Percentiles rank a stretch among this genome's conserved stretches.
Conservation (phyloP, 306 rosid species). For the Ziziphus jujuba region DNA sequence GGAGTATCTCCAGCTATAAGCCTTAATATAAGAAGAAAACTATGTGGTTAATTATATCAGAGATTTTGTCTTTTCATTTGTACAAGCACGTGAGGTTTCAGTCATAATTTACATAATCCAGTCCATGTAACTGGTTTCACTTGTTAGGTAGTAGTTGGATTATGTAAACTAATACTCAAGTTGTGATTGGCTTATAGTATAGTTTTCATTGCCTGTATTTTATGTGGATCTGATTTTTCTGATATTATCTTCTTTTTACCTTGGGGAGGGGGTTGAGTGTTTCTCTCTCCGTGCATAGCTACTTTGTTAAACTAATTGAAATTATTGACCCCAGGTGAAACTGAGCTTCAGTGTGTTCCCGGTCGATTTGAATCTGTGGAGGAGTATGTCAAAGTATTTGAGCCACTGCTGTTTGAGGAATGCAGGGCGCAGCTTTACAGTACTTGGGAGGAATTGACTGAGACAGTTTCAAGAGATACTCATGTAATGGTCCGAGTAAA, state of each 20-base stretch:
- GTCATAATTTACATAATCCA: neutral
- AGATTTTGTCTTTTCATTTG: neutral
- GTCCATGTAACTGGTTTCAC: conserved; percentile 3
- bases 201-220: neutral
- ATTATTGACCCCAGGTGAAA: conserved; percentile 62
- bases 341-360: conserved; percentile 91
- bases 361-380: conserved; percentile 91
- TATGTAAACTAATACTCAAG: neutral
- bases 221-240: conserved; percentile 1
- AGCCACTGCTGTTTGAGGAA: conserved; percentile 98
- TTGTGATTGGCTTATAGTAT: neutral
- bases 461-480: conserved; percentile 79
- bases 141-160: neutral
- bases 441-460: conserved; percentile 92
- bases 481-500: conserved; percentile 87
- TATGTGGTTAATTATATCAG: neutral
- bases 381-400: conserved; percentile 88
- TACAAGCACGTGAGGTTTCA: neutral
- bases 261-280: neutral
- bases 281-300: conserved; percentile 15
- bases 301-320: conserved; percentile 32
- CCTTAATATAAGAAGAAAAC: neutral
- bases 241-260: neutral
- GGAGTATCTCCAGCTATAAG: neutral
- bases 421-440: conserved; percentile 98